A percentile compares a stretch with the other conserved stretches of the same genome.
These are phyloP conservation scores for Mortierella sp. DNA, from an alignment of 371 early-diverging fungal genomes.

Conservation along the genomic window DNA sequence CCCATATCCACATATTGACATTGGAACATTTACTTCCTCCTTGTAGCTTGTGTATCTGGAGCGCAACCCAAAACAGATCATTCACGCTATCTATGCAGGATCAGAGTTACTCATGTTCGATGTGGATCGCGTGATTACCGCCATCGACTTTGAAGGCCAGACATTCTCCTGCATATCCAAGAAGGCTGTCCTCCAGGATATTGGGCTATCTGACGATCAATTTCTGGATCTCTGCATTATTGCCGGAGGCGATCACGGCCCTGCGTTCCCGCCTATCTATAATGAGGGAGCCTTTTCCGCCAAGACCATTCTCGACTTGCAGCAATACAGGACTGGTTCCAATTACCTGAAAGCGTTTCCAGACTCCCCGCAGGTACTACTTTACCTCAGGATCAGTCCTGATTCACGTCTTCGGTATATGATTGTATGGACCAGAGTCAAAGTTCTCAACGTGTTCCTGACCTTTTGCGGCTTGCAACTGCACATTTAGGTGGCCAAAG, in stretches of 20 bases:
- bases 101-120: constrained; percentile 83
- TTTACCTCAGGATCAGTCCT: too few relatives aligned
- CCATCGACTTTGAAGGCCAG: constrained; percentile 73
- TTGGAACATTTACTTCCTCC: too few relatives aligned
- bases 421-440: too few relatives aligned
- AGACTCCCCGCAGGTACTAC: constrained; percentile 55
- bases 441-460: background rate
- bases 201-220: constrained; percentile 77
- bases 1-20: too few relatives aligned
- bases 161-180: constrained; percentile 77
- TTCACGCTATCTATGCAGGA: constrained; percentile 79
- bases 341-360: constrained; percentile 76
- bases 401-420: too few relatives aligned
- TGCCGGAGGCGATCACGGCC: constrained; percentile 82
- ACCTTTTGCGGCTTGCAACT: background rate
- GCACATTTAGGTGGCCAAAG: constrained; percentile 58
- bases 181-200: constrained; percentile 68
- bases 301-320: constrained; percentile 74
- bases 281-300: constrained; percentile 69
- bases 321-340: constrained; percentile 77
- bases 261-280: constrained; percentile 78
- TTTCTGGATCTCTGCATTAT: constrained; percentile 86
- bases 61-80: constrained; percentile 72
- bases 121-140: constrained; percentile 79
- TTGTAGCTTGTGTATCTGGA: constrained; percentile 79